Conservation (phyloP, 257 asterid genomes). For the Anisodus acutangulus region DNA sequence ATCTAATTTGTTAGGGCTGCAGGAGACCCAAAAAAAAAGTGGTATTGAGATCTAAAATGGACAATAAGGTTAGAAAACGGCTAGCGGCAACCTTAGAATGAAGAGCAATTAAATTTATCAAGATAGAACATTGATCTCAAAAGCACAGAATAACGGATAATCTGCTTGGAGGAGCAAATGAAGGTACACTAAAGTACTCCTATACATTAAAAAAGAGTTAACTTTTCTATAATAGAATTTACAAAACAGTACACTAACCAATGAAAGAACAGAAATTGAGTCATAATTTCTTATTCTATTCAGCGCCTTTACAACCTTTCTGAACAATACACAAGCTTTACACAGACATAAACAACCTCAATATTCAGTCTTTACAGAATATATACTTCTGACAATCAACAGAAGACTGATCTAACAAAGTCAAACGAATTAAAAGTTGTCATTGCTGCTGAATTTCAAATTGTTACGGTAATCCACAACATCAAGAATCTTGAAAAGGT, state of each 20-base stretch:
- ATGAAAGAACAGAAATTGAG: not conserved
- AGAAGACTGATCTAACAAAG: not conserved
- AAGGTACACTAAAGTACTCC: not conserved
- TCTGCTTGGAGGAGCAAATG: constrained; percentile 9
- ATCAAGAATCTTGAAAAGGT: not conserved
- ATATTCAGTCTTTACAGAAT: not conserved
- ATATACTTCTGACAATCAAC: not conserved
- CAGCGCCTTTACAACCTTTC: not conserved
- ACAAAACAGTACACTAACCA: not conserved
- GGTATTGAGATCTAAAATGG: not conserved
- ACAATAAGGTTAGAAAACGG: not conserved
- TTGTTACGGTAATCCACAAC: not conserved
- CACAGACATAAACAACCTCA: not conserved
- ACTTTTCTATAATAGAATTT: not conserved
- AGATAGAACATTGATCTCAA: not conserved
- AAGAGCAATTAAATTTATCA: not conserved
- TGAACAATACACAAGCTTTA: constrained; percentile 4
- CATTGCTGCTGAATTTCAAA: not conserved
- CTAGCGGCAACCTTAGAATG: not conserved
- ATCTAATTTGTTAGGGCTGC: not conserved
- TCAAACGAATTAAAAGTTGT: not conserved
- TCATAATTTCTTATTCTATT: constrained; percentile 10
- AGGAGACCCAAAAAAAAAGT: not conserved
- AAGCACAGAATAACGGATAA: not conserved
- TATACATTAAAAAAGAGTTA: not conserved